These are phyloP conservation scores for Trichoderma aggressivum DNA, from an alignment of 2,329 filamentous ascomycete species.

Conservation along the genomic window DNA sequence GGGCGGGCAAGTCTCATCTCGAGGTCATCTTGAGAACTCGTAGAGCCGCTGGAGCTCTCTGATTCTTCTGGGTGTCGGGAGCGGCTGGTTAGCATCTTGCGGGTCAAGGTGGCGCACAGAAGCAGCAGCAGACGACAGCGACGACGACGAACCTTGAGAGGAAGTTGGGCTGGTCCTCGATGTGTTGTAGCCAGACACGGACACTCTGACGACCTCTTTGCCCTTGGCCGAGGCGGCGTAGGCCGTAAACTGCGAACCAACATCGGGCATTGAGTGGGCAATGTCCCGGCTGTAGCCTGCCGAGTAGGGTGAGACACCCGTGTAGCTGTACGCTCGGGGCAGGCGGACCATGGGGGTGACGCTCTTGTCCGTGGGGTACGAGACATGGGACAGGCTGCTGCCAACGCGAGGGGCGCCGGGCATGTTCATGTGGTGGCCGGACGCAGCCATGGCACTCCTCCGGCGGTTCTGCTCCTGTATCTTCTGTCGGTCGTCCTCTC, in stretches of 20 bases:
- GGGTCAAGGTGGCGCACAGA: slow-evolving; percentile 3
- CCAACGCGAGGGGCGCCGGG: slow-evolving; percentile 43
- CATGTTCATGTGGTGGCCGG: slow-evolving; percentile 37
- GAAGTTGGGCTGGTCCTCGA: slow-evolving; percentile 37
- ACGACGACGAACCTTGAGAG: slow-evolving; percentile 33
- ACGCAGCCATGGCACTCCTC: slow-evolving; percentile 47
- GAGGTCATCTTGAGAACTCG: slow-evolving; percentile 39
- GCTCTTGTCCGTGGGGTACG: slow-evolving; percentile 43
- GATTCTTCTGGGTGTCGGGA: slow-evolving; percentile 15
- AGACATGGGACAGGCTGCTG: slow-evolving; percentile 46
- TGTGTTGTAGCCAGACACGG: slow-evolving; percentile 30
- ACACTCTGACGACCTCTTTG: slow-evolving; percentile 39
- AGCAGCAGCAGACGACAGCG: not conserved
- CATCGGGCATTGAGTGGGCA: slow-evolving; percentile 30
- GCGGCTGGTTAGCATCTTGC: slow-evolving; percentile 10
- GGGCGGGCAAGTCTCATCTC: slow-evolving; percentile 35
- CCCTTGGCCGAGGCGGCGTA: slow-evolving; percentile 37
- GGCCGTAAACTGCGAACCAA: slow-evolving; percentile 24
- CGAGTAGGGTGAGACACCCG: slow-evolving; percentile 34
- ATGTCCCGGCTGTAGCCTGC: slow-evolving; percentile 31
- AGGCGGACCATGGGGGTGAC: slow-evolving; percentile 38
- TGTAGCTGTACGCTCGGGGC: slow-evolving; percentile 44
- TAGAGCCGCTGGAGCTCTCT: slow-evolving; percentile 38
- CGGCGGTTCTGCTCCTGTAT: slow-evolving; percentile 51
- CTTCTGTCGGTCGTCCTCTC: slow-evolving; percentile 42